phyloP scores from a whole-genome alignment of 805 yeast genomes.

The Brettanomyces anomalus region DNA sequence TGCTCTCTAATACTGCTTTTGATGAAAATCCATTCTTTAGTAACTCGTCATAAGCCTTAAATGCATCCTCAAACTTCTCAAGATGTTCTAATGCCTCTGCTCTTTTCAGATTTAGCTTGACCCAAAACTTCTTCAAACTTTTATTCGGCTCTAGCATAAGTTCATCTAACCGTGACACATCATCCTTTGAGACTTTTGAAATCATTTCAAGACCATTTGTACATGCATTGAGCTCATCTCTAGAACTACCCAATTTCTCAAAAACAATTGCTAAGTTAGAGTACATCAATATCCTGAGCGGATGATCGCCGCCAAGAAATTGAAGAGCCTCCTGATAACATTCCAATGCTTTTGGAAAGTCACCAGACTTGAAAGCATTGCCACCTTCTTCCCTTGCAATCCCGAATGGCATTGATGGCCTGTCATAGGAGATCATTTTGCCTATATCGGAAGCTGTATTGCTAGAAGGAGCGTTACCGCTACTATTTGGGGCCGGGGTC shows the following conservation, averaged over 20 bases:
- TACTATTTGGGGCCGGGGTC: constrained; percentile 10
- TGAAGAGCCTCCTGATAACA: constrained; percentile 42
- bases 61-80: constrained; percentile 62
- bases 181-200: constrained; percentile 19
- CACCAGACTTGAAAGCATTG: constrained; percentile 68
- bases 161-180: constrained; percentile 3
- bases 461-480: background rate
- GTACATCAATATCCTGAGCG: constrained; percentile 53
- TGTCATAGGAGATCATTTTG: background rate
- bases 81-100: constrained; percentile 82
- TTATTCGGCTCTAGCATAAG: constrained; percentile 40
- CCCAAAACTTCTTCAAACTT: constrained; percentile 59
- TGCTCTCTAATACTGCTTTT: constrained; percentile 66
- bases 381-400: background rate
- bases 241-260: constrained; percentile 63
- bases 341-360: constrained; percentile 57
- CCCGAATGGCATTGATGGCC: background rate
- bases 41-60: constrained; percentile 49
- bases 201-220: constrained; percentile 38
- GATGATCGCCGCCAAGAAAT: constrained; percentile 55
- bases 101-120: constrained; percentile 55
- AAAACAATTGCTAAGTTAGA: constrained; percentile 70
- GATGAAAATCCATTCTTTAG: constrained; percentile 61
- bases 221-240: constrained; percentile 37
- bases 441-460: background rate